Conservation (phyloP, 23 red algal genomes). For the Pyropia haitanensis region DNA sequence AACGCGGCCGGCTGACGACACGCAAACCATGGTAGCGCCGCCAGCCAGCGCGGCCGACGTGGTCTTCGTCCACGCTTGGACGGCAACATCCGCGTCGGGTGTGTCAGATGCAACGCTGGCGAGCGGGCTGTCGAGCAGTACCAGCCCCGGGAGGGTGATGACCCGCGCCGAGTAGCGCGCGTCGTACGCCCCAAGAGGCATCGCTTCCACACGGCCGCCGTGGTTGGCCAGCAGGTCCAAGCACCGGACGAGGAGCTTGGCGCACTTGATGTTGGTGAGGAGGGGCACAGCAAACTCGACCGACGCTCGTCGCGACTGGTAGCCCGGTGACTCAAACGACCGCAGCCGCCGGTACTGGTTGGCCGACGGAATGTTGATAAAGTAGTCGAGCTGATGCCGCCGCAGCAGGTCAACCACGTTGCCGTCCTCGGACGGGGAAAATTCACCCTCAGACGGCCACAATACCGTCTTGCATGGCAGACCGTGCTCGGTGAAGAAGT, state of each 20-base stretch:
- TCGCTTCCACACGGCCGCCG: slow-evolving; percentile 12
- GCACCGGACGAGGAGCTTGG: slow-evolving; percentile 81
- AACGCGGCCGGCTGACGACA: no score
- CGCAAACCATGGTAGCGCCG: no score
- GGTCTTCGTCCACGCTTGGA: no score
- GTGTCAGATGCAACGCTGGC: background rate
- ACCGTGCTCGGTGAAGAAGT: slow-evolving; percentile 92
- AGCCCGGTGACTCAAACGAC: slow-evolving; percentile 80
- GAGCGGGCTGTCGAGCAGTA: slow-evolving; percentile 28
- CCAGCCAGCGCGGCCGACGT: no score
- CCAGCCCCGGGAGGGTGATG: slow-evolving; percentile 75
- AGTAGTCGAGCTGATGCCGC: slow-evolving; percentile 66
- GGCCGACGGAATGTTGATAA: slow-evolving; percentile 94
- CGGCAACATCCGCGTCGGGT: no score
- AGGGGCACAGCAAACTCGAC: slow-evolving; percentile 94
- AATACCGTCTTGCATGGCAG: slow-evolving; percentile 60
- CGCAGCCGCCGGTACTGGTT: slow-evolving; percentile 86
- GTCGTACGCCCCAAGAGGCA: slow-evolving; percentile 63
- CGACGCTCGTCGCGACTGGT: slow-evolving; percentile 68
- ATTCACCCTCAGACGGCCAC: slow-evolving; percentile 81
- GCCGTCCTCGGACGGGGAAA: slow-evolving; percentile 41
- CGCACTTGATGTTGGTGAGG: slow-evolving; percentile 97
- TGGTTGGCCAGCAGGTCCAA: slow-evolving; percentile 24
- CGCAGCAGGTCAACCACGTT: slow-evolving; percentile 81
- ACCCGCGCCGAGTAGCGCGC: slow-evolving; percentile 76